phyloP scores from a whole-genome alignment of 2,329 filamentous ascomycete genomes.

The Pyrenophora teres region DNA sequence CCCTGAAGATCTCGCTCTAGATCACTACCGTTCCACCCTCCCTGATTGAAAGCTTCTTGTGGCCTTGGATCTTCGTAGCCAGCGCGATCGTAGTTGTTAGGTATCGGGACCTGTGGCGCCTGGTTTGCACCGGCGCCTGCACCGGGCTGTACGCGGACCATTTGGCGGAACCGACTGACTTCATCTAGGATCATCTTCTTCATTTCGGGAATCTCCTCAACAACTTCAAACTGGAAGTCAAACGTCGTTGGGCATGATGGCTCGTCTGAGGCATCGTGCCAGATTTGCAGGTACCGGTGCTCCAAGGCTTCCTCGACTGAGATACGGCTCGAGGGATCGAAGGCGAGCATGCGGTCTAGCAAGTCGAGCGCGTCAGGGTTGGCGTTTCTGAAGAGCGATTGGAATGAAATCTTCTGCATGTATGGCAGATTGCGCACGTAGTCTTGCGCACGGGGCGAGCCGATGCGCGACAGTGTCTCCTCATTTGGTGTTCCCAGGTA shows the following conservation, averaged over 20 bases:
- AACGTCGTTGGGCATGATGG: constrained; percentile 91
- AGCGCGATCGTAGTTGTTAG: constrained; percentile 62
- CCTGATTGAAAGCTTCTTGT: constrained; percentile 57
- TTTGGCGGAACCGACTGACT: constrained; percentile 79
- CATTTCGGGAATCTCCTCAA: constrained; percentile 94
- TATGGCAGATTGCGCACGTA: constrained; percentile 95
- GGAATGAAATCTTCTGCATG: constrained; percentile 93
- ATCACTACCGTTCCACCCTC: constrained; percentile 43
- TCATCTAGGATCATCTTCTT: constrained; percentile 97
- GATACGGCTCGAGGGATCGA: constrained; percentile 92
- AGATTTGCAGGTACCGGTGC: constrained; percentile 95
- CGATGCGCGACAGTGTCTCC: constrained; percentile 90
- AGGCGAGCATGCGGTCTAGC: constrained; percentile 95
- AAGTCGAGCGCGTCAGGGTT: constrained; percentile 96
- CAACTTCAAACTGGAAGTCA: constrained; percentile 98
- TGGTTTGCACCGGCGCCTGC: constrained; percentile 46
- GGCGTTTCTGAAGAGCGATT: constrained; percentile 85
- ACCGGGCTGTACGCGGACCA: constrained; percentile 53
- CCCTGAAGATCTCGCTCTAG: constrained; percentile 58
- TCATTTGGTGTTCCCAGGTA: constrained; percentile 97
- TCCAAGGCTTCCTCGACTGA: constrained; percentile 93
- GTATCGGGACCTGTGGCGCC: constrained; percentile 63
- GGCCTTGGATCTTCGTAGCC: constrained; percentile 66
- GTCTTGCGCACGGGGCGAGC: constrained; percentile 92
- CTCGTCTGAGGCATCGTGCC: constrained; percentile 97